These are phyloP conservation scores for Mucor plumbeus DNA, from an alignment of 371 early-diverging fungal species.

Conservation along the genomic window DNA sequence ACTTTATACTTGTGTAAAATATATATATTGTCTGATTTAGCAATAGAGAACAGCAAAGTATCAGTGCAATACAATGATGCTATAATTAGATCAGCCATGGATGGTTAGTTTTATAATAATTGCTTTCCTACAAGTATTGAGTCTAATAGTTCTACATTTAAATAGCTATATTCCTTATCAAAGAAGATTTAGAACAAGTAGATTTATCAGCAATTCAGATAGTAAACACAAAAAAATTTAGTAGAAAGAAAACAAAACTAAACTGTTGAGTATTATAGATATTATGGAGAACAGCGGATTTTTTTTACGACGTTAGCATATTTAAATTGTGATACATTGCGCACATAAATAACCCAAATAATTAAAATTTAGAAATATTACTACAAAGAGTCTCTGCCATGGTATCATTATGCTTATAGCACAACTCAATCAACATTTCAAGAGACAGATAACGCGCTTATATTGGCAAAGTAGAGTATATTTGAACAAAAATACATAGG, in stretches of 20 bases:
- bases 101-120: slow-evolving; percentile 11
- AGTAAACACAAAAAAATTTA: background rate
- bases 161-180: slow-evolving; percentile 17
- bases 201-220: slow-evolving; percentile 18
- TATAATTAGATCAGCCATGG: slow-evolving; percentile 8
- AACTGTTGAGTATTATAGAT: slow-evolving; percentile 4
- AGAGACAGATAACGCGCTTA: background rate
- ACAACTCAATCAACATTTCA: background rate
- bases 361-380: background rate
- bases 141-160: background rate
- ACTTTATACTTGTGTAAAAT: slow-evolving; percentile 17
- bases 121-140: background rate
- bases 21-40: slow-evolving; percentile 15
- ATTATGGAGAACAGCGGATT: slow-evolving; percentile 24
- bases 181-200: background rate
- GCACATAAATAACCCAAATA: background rate
- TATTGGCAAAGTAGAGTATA: slow-evolving; percentile 5
- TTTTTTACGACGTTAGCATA: slow-evolving; percentile 11
- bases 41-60: background rate
- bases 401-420: slow-evolving; percentile 8
- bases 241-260: background rate
- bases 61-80: background rate
- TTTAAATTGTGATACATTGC: background rate
- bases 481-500: background rate
- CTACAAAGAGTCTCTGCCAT: background rate